phyloP scores from a whole-genome alignment of 345 rosid species.

The Turnera subulata region DNA sequence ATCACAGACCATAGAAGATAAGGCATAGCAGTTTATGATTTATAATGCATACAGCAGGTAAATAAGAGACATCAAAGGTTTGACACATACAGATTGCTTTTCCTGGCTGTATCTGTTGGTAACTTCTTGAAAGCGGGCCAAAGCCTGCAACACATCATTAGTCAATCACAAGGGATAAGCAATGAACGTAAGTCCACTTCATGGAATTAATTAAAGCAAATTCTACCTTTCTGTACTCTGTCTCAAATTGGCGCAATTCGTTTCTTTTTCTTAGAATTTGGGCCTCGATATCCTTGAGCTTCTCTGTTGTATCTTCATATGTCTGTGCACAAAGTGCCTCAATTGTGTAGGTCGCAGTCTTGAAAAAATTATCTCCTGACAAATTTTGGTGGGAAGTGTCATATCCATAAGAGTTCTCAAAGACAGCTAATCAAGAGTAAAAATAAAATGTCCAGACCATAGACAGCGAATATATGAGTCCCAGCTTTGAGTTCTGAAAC shows the following conservation, averaged over 20 bases:
- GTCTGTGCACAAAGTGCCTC: conserved; percentile 95
- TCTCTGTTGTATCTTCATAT: conserved; percentile 68
- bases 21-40: background rate
- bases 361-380: conserved; percentile 95
- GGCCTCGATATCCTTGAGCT: conserved; percentile 84
- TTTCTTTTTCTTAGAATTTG: conserved; percentile 86
- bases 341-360: conserved; percentile 84
- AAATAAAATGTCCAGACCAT: conserved; percentile 55
- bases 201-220: conserved; percentile 2
- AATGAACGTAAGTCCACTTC: too few relatives aligned
- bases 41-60: too few relatives aligned
- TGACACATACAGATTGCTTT: conserved; percentile 74
- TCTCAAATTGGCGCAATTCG: conserved; percentile 91
- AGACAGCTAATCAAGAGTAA: conserved; percentile 1
- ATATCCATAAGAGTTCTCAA: conserved; percentile 9
- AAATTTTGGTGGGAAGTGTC: conserved; percentile 20
- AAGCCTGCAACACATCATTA: conserved; percentile 53
- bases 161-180: background rate
- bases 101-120: conserved; percentile 85
- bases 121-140: conserved; percentile 94
- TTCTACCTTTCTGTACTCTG: conserved; percentile 84
- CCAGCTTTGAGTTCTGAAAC: conserved; percentile 93
- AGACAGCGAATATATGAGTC: conserved; percentile 96
- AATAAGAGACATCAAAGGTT: conserved; percentile 7
- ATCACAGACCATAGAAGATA: background rate